Evolutionary conservation across 805 yeast genomes (phyloP), one percentile per base, ranked within the genome.

Genomic region (Candida ponderosae): DNA sequence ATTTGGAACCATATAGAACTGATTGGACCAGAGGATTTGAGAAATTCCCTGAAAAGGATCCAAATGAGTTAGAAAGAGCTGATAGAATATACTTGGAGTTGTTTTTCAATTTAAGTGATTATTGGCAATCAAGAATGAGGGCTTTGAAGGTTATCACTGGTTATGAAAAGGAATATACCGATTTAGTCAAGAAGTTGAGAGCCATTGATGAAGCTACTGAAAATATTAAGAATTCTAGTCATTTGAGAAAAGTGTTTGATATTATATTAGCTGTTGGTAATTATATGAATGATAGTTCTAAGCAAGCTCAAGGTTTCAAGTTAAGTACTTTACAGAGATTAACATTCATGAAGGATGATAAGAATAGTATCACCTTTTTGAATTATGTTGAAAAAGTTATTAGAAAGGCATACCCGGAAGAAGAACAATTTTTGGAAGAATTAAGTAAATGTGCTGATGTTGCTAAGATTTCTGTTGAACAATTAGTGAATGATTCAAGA

Each of bases 231-330:
- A 59, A 64, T 13, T 80, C 87, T 0, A 48, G 63, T 15, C 68
- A 74, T 29, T 67, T 83, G 50, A 68, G 74, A 43, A 66, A 68
- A 37, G 72, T 82, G 3, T 69, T 83, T 41, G 77, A 73, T 43
- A 73, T 83, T 31, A 79, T 83, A 42, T 72, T 80, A 45, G 77
- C 79, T 13, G 74, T 83, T 39, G 94, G 93, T 43, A 83, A 83
- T 48, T 81, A 74, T 47, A 83, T 83, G 93, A 83, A 83, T 53
- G 87, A 80, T 48, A 58, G 68, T 6, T 66, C 80, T 4, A 82
- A 79, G 48, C 71, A 72, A 43, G 88, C 85, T 0, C 66, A 66
- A 26, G 94, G 94, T 17, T 81, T 83, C 57, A 79, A 73, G 48
- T 62, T 83, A 40, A 70, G 79, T 32, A 79, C 90, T 0, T 65